Conservation (phyloP, 1,139 yeast genomes). For the Diutina scorzettiae region DNA sequence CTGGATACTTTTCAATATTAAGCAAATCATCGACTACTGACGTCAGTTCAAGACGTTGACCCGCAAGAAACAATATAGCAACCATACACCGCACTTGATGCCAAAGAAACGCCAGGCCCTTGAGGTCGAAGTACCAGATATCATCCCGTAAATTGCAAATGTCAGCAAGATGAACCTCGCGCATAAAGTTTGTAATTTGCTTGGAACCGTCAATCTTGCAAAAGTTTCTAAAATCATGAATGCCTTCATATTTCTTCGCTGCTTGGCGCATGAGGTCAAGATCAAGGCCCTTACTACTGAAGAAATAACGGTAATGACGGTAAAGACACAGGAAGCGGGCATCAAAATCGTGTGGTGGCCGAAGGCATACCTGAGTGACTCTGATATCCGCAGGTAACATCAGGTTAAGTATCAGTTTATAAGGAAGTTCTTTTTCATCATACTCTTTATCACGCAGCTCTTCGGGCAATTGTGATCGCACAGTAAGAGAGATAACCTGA, state of each 20-base stretch:
- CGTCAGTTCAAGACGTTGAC: slow-evolving; percentile 62
- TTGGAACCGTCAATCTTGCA: slow-evolving; percentile 92
- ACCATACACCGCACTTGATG: slow-evolving; percentile 97
- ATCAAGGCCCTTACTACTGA: slow-evolving; percentile 44
- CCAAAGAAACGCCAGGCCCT: slow-evolving; percentile 92
- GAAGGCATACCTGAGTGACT: slow-evolving; percentile 66
- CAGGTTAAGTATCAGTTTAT: slow-evolving; percentile 62
- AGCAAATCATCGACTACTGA: slow-evolving; percentile 45
- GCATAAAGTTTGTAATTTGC: slow-evolving; percentile 64
- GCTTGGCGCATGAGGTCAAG: slow-evolving; percentile 59
- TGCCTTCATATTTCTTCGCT: slow-evolving; percentile 54
- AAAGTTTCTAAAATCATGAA: slow-evolving; percentile 86
- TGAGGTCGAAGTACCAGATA: slow-evolving; percentile 59
- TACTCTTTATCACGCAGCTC: slow-evolving; percentile 46
- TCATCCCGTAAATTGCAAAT: slow-evolving; percentile 34
- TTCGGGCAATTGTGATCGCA: slow-evolving; percentile 54
- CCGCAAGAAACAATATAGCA: slow-evolving; percentile 68
- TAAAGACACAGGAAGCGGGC: slow-evolving; percentile 83
- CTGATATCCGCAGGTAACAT: slow-evolving; percentile 72
- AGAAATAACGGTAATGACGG: slow-evolving; percentile 79
- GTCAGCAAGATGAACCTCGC: slow-evolving; percentile 44
- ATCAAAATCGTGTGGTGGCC: slow-evolving; percentile 77
- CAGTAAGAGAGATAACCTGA: slow-evolving; percentile 74
- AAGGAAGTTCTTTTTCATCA: slow-evolving; percentile 65
- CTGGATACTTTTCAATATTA: slow-evolving; percentile 45